Conservation (phyloP, 1,139 yeast species). For the Lodderomyces theae region DNA sequence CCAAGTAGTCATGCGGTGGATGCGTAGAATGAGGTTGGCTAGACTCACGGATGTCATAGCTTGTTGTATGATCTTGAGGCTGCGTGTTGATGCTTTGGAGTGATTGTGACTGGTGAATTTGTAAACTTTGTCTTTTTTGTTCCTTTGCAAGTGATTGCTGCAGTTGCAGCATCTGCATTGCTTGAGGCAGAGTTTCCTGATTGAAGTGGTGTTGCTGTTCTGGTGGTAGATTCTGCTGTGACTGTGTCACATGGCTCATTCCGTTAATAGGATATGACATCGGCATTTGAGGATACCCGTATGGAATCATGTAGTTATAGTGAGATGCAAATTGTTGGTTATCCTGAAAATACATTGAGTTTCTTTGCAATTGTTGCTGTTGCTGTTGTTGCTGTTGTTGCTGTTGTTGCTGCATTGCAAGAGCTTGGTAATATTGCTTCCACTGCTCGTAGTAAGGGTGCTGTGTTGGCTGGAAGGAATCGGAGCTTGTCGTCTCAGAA, state of each 20-base stretch:
- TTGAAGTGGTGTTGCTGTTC: constrained; percentile 9
- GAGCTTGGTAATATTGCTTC: constrained; percentile 27
- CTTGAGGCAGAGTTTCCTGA: constrained; percentile 7
- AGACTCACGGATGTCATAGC: background rate
- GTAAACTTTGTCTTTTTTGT: background rate
- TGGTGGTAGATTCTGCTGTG: too few relatives aligned
- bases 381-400: constrained; percentile 23
- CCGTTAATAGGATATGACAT: constrained; percentile 11
- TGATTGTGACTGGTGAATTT: constrained; percentile 3
- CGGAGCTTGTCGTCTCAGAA: constrained; percentile 13
- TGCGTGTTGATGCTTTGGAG: constrained; percentile 8
- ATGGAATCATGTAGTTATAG: constrained; percentile 13
- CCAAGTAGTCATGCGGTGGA: constrained; percentile 13
- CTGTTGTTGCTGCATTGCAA: constrained; percentile 26
- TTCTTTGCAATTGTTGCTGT: too few relatives aligned
- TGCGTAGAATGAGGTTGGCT: constrained; percentile 5
- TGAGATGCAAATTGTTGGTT: background rate
- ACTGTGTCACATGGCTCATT: constrained; percentile 10
- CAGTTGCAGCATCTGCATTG: constrained; percentile 1
- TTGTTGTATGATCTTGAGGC: background rate
- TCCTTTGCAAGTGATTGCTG: background rate
- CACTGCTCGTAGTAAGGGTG: constrained; percentile 30
- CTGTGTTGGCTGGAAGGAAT: constrained; percentile 14
- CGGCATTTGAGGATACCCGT: constrained; percentile 7
- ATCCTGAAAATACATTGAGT: constrained; percentile 10